Percentiles rank a stretch among this genome's conserved stretches.
Conservation (phyloP, 140 eudicot genomes). For the Bidens hawaiensis region DNA sequence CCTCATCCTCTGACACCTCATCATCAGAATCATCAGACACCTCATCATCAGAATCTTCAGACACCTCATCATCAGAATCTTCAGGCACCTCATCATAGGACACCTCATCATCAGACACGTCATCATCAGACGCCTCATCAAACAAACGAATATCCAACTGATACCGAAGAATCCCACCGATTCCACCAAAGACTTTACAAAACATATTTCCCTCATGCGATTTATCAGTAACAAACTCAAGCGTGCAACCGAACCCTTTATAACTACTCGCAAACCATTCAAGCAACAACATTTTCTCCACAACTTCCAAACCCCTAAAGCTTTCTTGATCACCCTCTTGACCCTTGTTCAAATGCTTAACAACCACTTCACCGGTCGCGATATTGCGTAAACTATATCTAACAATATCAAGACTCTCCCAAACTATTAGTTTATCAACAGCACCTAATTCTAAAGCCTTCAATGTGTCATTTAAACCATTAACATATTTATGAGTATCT, state of each 20-base stretch:
- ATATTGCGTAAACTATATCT: constrained; percentile 37
- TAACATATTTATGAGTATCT: constrained; percentile 53
- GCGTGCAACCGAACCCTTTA: constrained; percentile 43
- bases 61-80: too few species aligned
- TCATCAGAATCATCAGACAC: too few species aligned
- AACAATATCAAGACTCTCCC: constrained; percentile 55
- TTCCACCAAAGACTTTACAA: constrained; percentile 59
- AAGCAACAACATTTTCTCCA: constrained; percentile 42
- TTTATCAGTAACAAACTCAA: constrained; percentile 53
- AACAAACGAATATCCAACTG: constrained; percentile 49
- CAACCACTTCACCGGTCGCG: constrained; percentile 38
- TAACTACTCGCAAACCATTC: constrained; percentile 56
- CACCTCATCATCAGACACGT: too few species aligned
- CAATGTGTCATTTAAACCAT: constrained; percentile 53
- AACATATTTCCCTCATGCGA: constrained; percentile 57
- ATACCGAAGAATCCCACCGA: constrained; percentile 58
- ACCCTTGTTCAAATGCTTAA: constrained; percentile 44
- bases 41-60: too few species aligned
- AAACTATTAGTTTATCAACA: constrained; percentile 49
- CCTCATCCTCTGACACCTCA: too few species aligned
- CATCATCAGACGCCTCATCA: constrained; percentile 47
- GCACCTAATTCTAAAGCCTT: constrained; percentile 59
- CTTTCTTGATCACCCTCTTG: constrained; percentile 41
- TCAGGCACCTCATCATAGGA: too few species aligned
- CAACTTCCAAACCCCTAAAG: constrained; percentile 47